Evolutionary conservation across 2,329 filamentous ascomycete genomes (phyloP).

Genomic region (Claviceps sp.): DNA sequence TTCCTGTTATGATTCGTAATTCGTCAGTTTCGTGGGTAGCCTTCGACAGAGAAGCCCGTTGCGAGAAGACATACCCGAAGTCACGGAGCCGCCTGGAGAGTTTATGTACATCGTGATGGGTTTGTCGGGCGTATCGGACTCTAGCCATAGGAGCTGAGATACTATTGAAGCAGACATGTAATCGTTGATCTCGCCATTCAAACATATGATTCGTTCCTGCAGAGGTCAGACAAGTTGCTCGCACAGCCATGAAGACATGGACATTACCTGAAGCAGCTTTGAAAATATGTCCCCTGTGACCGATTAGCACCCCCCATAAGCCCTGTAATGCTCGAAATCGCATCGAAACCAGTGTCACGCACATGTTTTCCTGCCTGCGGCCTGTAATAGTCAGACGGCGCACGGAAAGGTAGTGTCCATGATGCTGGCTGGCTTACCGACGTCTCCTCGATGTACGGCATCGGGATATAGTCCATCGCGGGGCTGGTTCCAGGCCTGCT

Average conservation of each 20-base stretch:
- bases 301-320: slow-evolving; percentile 8
- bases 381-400: slow-evolving; percentile 33
- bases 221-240: slow-evolving; percentile 7
- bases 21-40: neutral
- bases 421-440: slow-evolving; percentile 17
- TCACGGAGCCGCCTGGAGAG: slow-evolving; percentile 85
- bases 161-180: slow-evolving; percentile 86
- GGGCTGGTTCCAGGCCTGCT: slow-evolving; percentile 17
- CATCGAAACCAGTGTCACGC: slow-evolving; percentile 16
- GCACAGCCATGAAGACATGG: neutral
- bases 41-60: neutral
- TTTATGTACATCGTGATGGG: slow-evolving; percentile 98
- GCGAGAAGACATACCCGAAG: slow-evolving; percentile 34
- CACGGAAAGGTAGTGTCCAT: neutral
- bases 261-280: slow-evolving; percentile 54
- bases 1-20: slow-evolving; percentile 24
- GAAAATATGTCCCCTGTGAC: slow-evolving; percentile 68
- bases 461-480: slow-evolving; percentile 31
- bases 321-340: neutral
- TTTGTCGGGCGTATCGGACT: slow-evolving; percentile 89
- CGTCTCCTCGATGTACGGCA: slow-evolving; percentile 42
- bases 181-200: slow-evolving; percentile 87
- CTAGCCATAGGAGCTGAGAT: slow-evolving; percentile 91
- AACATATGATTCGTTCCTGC: slow-evolving; percentile 82
- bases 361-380: slow-evolving; percentile 69